Conservation (phyloP, 192 early-diverging fungal species). For the Phlyctochytrium planicorne region DNA sequence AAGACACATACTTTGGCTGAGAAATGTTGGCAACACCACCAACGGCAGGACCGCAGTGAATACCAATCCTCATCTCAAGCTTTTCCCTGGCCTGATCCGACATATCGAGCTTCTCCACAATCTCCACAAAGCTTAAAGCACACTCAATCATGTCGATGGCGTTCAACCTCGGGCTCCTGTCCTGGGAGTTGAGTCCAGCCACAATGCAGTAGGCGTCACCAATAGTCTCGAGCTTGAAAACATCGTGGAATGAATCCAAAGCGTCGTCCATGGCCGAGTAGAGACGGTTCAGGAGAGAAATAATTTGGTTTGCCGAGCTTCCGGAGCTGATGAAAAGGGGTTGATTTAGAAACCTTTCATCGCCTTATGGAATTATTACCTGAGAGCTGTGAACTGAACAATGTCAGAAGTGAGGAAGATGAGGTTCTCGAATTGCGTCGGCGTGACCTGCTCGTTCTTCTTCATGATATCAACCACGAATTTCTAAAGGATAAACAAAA, state of each 20-base stretch:
- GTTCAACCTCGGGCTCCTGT: conserved; percentile 23
- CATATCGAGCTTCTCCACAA: conserved; percentile 44
- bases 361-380: conserved; percentile 9
- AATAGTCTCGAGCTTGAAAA: conserved; percentile 51
- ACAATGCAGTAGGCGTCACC: conserved; percentile 50
- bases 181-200: conserved; percentile 39
- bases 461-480: conserved; percentile 51
- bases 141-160: conserved; percentile 40
- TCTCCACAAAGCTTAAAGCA: conserved; percentile 39
- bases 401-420: conserved; percentile 42
- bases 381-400: conserved; percentile 47
- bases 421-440: conserved; percentile 36
- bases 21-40: conserved; percentile 44
- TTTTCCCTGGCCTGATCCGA: conserved; percentile 38
- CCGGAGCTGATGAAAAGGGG: conserved; percentile 12
- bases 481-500: conserved; percentile 8
- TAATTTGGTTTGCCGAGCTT: conserved; percentile 37
- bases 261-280: conserved; percentile 45
- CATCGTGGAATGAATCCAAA: conserved; percentile 40
- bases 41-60: conserved; percentile 47
- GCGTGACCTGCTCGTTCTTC: conserved; percentile 35
- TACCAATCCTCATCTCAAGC: conserved; percentile 45
- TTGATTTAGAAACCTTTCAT: not conserved
- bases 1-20: conserved; percentile 41
- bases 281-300: conserved; percentile 44